phyloP scores from a whole-genome alignment of 1,284 basidiomycete species.

The Quambalaria eucalypti region DNA sequence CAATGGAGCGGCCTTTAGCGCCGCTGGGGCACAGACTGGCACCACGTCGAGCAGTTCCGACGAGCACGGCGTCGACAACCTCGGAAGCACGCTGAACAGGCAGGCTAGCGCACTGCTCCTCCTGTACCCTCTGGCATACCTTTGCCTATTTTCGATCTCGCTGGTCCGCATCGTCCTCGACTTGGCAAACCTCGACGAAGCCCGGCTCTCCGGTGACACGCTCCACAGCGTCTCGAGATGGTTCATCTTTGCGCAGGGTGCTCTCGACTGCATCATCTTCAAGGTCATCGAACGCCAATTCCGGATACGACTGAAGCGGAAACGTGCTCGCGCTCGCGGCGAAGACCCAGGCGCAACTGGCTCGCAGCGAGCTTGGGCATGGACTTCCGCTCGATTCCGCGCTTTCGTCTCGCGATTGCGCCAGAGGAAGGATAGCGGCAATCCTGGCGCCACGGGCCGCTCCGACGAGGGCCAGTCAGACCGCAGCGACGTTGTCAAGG shows the following conservation, averaged over 20 bases:
- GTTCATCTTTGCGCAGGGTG: conserved; percentile 37
- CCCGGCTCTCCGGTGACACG: conserved; percentile 11
- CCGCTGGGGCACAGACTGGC: neutral
- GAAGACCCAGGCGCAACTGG: conserved; percentile 4
- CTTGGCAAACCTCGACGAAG: conserved; percentile 12
- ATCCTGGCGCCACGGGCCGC: too few relatives aligned
- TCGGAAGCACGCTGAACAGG: conserved; percentile 34
- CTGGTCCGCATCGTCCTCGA: conserved; percentile 26
- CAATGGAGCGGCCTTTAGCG: too few relatives aligned
- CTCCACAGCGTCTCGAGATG: conserved; percentile 23
- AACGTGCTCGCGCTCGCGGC: conserved; percentile 23
- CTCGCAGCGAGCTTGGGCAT: neutral
- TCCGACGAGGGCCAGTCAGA: too few relatives aligned
- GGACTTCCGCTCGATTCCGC: too few relatives aligned
- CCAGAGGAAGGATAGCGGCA: too few relatives aligned
- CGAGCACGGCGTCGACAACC: conserved; percentile 26
- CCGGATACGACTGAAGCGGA: conserved; percentile 25
- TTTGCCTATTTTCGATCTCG: conserved; percentile 28
- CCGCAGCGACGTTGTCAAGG: too few relatives aligned
- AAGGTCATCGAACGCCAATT: conserved; percentile 35
- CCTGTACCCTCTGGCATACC: conserved; percentile 32
- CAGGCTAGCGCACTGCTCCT: conserved; percentile 31
- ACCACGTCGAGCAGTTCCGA: conserved; percentile 11
- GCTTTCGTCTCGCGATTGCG: too few relatives aligned
- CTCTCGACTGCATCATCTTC: conserved; percentile 37